These are phyloP conservation scores for Chenopodium berlandieri DNA, from an alignment of 148 eudicot species.

Conservation along the genomic window DNA sequence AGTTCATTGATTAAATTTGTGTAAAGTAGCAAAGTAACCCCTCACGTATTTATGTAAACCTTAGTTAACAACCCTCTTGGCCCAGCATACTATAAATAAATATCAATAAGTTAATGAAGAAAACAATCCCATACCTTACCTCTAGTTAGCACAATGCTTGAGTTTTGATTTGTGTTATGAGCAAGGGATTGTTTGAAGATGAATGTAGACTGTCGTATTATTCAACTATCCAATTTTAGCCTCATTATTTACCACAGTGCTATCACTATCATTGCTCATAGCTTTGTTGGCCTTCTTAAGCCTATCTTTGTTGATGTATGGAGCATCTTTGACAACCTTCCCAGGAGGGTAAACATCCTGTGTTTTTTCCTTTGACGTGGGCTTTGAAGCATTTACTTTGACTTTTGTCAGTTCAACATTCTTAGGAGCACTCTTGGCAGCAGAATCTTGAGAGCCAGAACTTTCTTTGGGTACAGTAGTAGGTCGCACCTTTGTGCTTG, in stretches of 20 bases:
- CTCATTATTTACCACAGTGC: slow-evolving; percentile 56
- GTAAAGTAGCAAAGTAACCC: background rate
- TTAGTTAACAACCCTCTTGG: background rate
- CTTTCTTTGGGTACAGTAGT: slow-evolving; percentile 43
- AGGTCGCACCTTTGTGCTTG: slow-evolving; percentile 45
- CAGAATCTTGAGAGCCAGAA: slow-evolving; percentile 25
- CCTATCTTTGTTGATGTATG: slow-evolving; percentile 11
- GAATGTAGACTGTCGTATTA: background rate
- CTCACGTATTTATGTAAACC: background rate
- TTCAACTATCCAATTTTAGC: slow-evolving; percentile 54
- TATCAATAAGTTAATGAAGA: background rate
- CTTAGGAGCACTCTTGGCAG: slow-evolving; percentile 36
- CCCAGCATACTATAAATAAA: background rate
- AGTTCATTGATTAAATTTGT: background rate
- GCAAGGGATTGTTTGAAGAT: background rate
- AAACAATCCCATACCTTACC: slow-evolving; percentile 21
- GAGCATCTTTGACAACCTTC: slow-evolving; percentile 35
- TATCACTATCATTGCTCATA: slow-evolving; percentile 37
- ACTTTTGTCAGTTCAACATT: slow-evolving; percentile 27
- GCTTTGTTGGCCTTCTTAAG: slow-evolving; percentile 45
- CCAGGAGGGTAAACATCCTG: slow-evolving; percentile 34
- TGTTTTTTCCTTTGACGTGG: slow-evolving; percentile 30
- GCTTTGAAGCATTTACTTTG: slow-evolving; percentile 18
- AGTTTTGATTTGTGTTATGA: background rate
- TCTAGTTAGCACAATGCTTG: background rate